Base-by-base conservation (phyloP, 768 basidiomycete genomes). In the Russula vinacea region DNA sequence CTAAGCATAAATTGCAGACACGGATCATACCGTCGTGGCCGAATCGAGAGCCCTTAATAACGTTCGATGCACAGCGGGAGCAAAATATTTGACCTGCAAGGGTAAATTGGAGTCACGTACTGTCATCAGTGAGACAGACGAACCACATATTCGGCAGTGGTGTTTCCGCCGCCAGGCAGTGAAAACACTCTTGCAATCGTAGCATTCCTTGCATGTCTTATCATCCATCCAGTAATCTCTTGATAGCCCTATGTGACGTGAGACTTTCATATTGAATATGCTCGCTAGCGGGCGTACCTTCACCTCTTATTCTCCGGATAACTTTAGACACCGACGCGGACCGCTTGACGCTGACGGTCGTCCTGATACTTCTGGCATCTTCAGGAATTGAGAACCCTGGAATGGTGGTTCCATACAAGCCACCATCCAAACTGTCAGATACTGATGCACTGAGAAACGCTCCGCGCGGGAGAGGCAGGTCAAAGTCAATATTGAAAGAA, bases 171-270 rank as follows among this genome's bases (percentile, higher is more conserved):
- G 78, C 92, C 93, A 98, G 2, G 94, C 84, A 0, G 93, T 92
- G 76, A 99, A 99, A 55, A 90, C 81, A 68, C 90, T 92, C 74
- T 93, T 92, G 78, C 94, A 97, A 74, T 95, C 94, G 73, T 93
- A 96, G 71, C 94, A 96, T 71, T 97, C 94, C 72, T 90, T 97
- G 70, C 92, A 92, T 60, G 90, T 89, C 71, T 93, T 93, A 71
- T 98, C 95, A 65, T 94, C 92, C 94, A 98, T 98, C 97, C 97
- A 99, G 72, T 98, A 98, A 71, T 97, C 92, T 67, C 88, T 85
- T 26, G 92, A 92, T 22, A 96, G 72, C n/a, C 91, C 92, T 92
- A 57, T 5, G 61, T 69, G 40, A 68, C 54, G 56, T 57, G 17
- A 55, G 49, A 2, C 22, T 32, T 52, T 19, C 44, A 29, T 39